phyloP scores from a whole-genome alignment of 2,329 filamentous ascomycete species.

The Rhynchosporium secalis region DNA sequence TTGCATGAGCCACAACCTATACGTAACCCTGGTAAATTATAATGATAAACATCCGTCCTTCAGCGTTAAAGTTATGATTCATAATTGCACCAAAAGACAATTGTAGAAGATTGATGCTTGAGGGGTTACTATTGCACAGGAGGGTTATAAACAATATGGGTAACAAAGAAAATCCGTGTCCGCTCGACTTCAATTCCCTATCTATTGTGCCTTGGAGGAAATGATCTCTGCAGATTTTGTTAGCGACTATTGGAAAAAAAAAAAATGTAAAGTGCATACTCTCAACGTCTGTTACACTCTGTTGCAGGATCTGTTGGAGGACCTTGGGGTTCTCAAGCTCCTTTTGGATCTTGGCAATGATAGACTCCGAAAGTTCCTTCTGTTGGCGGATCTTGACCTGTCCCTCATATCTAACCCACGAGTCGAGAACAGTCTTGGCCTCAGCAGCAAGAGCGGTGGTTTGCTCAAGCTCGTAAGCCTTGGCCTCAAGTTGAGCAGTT shows the following conservation, averaged over 20 bases:
- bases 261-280: constrained; percentile 56
- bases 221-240: constrained; percentile 55
- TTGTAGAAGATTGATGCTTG: constrained; percentile 2
- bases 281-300: constrained; percentile 95
- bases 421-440: constrained; percentile 94
- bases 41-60: too few relatives aligned
- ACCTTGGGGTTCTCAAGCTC: constrained; percentile 97
- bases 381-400: constrained; percentile 99
- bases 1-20: too few relatives aligned
- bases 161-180: constrained; percentile 53
- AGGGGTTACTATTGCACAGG: constrained; percentile 56
- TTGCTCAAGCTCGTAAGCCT: constrained; percentile 98
- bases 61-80: too few relatives aligned
- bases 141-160: constrained; percentile 55
- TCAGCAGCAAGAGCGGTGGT: constrained; percentile 87
- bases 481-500: constrained; percentile 91
- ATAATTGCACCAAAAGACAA: too few relatives aligned
- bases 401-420: constrained; percentile 97
- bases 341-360: constrained; percentile 98
- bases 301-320: constrained; percentile 95
- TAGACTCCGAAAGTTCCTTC: constrained; percentile 85
- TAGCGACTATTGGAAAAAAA: constrained; percentile 36
- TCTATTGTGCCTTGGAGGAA: constrained; percentile 64
- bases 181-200: constrained; percentile 39
- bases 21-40: too few relatives aligned